Percentiles rank a stretch among this genome's conserved stretches.
phyloP scores from a whole-genome alignment of 345 rosid species.

The Corymbia maculata region DNA sequence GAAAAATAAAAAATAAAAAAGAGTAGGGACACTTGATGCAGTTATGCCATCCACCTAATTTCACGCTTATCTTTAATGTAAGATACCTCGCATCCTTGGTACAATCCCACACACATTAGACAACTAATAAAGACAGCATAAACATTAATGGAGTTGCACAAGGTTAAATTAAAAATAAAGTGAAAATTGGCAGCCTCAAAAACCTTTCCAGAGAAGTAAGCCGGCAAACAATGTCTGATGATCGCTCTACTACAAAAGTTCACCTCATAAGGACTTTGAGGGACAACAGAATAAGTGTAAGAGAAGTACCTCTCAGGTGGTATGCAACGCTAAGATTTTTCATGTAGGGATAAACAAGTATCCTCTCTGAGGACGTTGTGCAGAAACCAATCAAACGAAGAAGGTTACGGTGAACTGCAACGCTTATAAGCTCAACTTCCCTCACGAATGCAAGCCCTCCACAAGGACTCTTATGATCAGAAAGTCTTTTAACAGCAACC shows the following conservation, averaged over 20 bases:
- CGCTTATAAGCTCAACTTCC: constrained; percentile 78
- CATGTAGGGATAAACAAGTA: constrained; percentile 92
- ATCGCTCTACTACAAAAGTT: background rate
- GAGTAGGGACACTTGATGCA: background rate
- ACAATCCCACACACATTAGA: background rate
- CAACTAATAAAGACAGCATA: background rate
- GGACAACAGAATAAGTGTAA: background rate
- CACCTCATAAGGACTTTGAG: background rate
- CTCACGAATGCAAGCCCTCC: constrained; percentile 85
- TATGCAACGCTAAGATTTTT: constrained; percentile 76
- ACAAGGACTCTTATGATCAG: constrained; percentile 61
- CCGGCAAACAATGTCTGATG: background rate
- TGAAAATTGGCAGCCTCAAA: background rate
- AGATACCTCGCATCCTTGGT: background rate
- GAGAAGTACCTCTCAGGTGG: constrained; percentile 56
- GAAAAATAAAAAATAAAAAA: background rate
- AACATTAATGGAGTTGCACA: background rate
- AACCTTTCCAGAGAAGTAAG: background rate
- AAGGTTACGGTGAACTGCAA: constrained; percentile 81
- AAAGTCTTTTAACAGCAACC: constrained; percentile 80
- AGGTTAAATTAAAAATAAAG: background rate
- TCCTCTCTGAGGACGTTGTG: constrained; percentile 64
- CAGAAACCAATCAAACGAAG: constrained; percentile 74
- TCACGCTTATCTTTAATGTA: background rate
- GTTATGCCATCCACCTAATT: background rate